Evolutionary conservation across 192 early-diverging fungal species (phyloP).

Genomic region (Backusella morwellensis): DNA sequence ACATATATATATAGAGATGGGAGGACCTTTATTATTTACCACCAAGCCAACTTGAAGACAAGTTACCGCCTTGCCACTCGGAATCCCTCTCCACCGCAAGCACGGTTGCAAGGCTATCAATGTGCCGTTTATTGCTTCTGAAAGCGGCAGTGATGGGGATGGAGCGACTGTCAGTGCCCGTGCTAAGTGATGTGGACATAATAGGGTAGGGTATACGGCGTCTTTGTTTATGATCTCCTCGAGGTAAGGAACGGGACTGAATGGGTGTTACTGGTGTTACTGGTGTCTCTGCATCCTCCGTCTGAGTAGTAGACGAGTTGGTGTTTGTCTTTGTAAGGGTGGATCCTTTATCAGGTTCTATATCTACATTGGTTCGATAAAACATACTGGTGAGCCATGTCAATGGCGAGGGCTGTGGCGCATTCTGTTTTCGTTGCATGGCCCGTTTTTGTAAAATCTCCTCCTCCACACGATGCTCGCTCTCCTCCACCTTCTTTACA

Average conservation of each 20-base stretch:
- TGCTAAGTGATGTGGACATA: background rate
- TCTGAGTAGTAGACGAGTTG: background rate
- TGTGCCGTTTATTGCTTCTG: background rate
- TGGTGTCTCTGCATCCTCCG: background rate
- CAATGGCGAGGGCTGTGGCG: background rate
- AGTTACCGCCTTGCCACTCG: constrained; percentile 14
- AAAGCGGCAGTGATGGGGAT: background rate
- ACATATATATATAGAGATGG: background rate
- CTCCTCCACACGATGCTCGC: constrained; percentile 47
- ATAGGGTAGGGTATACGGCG: background rate
- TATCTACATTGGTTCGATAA: background rate
- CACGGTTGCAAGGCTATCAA: background rate
- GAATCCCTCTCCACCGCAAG: background rate
- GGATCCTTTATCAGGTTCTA: background rate
- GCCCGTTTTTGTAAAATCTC: constrained; percentile 36
- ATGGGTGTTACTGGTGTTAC: background rate
- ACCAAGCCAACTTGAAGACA: constrained; percentile 21
- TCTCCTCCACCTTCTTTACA: constrained; percentile 56
- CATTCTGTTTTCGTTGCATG: background rate
- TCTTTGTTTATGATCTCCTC: background rate
- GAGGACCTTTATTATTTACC: background rate
- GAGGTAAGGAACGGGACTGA: background rate
- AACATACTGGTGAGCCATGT: constrained; percentile 17
- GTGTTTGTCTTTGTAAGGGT: background rate
- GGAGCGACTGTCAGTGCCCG: background rate